Percentiles rank a stretch among this genome's conserved stretches.
Evolutionary conservation across 2,329 filamentous ascomycete genomes (phyloP).

Genomic region (Cryphonectria naterciae): DNA sequence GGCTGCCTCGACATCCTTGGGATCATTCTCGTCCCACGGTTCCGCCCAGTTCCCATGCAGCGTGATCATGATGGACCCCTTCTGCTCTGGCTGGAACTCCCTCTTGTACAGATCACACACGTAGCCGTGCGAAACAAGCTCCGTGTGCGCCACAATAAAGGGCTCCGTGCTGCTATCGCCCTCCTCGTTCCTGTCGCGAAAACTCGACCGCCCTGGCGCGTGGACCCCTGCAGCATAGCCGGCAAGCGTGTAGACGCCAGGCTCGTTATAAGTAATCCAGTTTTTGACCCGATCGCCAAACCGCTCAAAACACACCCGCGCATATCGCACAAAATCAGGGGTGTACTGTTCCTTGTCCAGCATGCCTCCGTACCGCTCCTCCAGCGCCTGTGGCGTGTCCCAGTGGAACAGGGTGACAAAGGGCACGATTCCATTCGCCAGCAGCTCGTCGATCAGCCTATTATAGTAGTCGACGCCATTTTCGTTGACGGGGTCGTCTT

Average conservation of each 20-base stretch:
- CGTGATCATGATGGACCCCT: constrained; percentile 46
- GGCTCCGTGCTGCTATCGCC: constrained; percentile 42
- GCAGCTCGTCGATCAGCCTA: constrained; percentile 62
- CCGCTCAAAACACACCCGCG: constrained; percentile 60
- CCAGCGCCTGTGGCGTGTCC: constrained; percentile 63
- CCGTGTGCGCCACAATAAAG: constrained; percentile 45
- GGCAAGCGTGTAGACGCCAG: constrained; percentile 40
- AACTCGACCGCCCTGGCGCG: constrained; percentile 38
- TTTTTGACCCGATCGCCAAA: constrained; percentile 62
- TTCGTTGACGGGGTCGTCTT: constrained; percentile 65
- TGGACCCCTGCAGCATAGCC: constrained; percentile 43
- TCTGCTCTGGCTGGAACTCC: constrained; percentile 43
- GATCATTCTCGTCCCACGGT: constrained; percentile 43
- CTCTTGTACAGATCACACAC: constrained; percentile 44
- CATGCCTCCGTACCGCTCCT: constrained; percentile 64
- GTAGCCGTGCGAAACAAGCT: constrained; percentile 44
- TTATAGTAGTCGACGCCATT: constrained; percentile 63
- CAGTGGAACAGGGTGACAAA: constrained; percentile 68
- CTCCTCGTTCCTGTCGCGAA: constrained; percentile 38
- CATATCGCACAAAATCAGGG: constrained; percentile 62
- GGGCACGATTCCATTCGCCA: constrained; percentile 60
- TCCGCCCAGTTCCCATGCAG: constrained; percentile 48
- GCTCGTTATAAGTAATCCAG: constrained; percentile 54
- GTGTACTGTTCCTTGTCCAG: constrained; percentile 66
- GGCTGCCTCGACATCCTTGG: constrained; percentile 42